Percentiles rank a stretch among this genome's conserved stretches.
These are phyloP conservation scores for Sarcodon aspratus DNA, from an alignment of 768 basidiomycete species.

Conservation along the genomic window DNA sequence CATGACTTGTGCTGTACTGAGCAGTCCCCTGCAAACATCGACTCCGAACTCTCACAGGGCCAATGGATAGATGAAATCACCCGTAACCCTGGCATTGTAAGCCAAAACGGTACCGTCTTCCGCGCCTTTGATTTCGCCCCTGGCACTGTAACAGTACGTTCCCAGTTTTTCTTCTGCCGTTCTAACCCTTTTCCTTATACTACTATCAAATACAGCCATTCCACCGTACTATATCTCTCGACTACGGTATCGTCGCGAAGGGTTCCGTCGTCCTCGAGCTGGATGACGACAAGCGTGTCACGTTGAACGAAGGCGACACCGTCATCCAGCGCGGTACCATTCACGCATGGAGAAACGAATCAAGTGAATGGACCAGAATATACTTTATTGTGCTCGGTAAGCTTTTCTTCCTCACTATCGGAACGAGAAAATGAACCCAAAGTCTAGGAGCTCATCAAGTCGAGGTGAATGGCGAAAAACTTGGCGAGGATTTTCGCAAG, in stretches of 20 bases:
- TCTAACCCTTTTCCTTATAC: not conserved
- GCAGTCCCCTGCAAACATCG: constrained; percentile 2
- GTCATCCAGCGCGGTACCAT: constrained; percentile 15
- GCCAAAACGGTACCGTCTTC: constrained; percentile 7
- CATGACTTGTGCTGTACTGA: constrained; percentile 4
- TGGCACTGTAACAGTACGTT: constrained; percentile 5
- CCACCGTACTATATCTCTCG: constrained; percentile 13
- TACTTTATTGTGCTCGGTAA: constrained; percentile 13
- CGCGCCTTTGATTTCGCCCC: constrained; percentile 10
- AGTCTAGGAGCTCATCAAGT: too few species aligned
- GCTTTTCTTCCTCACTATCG: not conserved
- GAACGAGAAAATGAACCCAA: too few species aligned
- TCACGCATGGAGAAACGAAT: constrained; percentile 16
- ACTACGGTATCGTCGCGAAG: constrained; percentile 12
- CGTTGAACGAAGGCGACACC: constrained; percentile 13
- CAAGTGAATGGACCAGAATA: constrained; percentile 14
- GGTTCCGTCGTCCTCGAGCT: constrained; percentile 12
- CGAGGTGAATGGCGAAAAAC: too few species aligned
- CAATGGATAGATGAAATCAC: constrained; percentile 5
- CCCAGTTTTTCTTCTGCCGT: not conserved
- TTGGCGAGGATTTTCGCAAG: too few species aligned
- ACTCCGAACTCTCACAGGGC: not conserved
- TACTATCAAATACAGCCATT: constrained; percentile 4
- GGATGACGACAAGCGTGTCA: constrained; percentile 11
- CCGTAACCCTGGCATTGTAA: constrained; percentile 4